Percentiles rank a stretch among this genome's conserved stretches.
phyloP scores from a whole-genome alignment of 768 basidiomycete species.

The Mycena venus region DNA sequence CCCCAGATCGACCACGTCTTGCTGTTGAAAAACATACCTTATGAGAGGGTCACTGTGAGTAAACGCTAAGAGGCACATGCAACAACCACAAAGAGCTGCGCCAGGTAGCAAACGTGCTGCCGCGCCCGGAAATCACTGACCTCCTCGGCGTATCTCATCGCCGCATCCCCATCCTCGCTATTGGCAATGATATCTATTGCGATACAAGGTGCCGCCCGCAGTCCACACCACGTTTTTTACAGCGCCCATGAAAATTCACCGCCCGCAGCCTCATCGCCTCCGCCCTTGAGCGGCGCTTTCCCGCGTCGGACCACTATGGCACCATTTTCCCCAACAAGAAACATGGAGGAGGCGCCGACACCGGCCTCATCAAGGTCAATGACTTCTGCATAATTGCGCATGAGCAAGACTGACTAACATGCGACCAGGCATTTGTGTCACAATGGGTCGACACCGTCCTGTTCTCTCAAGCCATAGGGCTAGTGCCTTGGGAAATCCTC shows the following conservation, averaged over 20 bases:
- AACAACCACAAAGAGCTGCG: background rate
- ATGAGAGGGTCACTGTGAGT: constrained; percentile 61
- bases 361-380: too few species aligned
- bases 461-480: constrained; percentile 53
- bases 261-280: constrained; percentile 13
- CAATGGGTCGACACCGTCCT: constrained; percentile 59
- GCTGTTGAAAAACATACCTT: constrained; percentile 61
- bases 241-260: too few species aligned
- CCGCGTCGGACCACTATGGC: background rate
- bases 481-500: constrained; percentile 63
- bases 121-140: constrained; percentile 69
- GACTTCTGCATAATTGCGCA: background rate
- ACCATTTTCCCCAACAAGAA: constrained; percentile 14
- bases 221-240: too few species aligned
- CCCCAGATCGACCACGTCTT: constrained; percentile 67
- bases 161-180: constrained; percentile 70
- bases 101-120: constrained; percentile 64
- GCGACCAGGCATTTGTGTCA: constrained; percentile 51
- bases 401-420: background rate
- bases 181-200: constrained; percentile 73
- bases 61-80: background rate
- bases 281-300: constrained; percentile 13
- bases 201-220: constrained; percentile 70
- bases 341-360: constrained; percentile 7
- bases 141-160: constrained; percentile 68